phyloP scores from a whole-genome alignment of 2,329 filamentous ascomycete genomes.

The Trichothecium sympodiale region DNA sequence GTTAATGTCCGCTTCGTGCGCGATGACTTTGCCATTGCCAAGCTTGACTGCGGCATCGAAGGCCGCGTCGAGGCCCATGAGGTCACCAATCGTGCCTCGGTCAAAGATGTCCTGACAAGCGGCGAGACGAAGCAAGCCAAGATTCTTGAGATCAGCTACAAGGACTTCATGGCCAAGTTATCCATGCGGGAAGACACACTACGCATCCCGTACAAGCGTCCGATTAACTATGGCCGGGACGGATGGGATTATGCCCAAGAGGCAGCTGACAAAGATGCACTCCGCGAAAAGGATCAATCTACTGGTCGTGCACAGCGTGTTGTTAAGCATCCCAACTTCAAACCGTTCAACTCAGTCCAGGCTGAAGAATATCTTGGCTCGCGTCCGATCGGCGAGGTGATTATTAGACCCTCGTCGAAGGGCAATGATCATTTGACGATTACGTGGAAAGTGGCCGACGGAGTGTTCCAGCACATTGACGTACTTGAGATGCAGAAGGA shows the following conservation, averaged over 20 bases:
- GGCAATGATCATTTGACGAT: conserved; percentile 91
- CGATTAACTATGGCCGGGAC: conserved; percentile 59
- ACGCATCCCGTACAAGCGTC: conserved; percentile 58
- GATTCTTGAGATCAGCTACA: conserved; percentile 77
- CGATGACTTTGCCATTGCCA: conserved; percentile 86
- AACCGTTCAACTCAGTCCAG: conserved; percentile 81
- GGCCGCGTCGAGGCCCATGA: conserved; percentile 77
- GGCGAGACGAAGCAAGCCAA: conserved; percentile 85
- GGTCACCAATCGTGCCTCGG: conserved; percentile 60
- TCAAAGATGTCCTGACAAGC: conserved; percentile 62
- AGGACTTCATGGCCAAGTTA: conserved; percentile 72
- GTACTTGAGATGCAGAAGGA: conserved; percentile 95
- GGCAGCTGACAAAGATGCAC: conserved; percentile 66
- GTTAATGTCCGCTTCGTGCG: conserved; percentile 82
- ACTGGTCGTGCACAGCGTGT: conserved; percentile 84
- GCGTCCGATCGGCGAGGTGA: conserved; percentile 76
- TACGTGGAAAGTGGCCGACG: conserved; percentile 96
- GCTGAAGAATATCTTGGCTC: conserved; percentile 89
- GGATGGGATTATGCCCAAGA: conserved; percentile 87
- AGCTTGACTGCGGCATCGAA: conserved; percentile 88
- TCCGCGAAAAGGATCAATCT: conserved; percentile 76
- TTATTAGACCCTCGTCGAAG: conserved; percentile 91
- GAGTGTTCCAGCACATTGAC: conserved; percentile 95
- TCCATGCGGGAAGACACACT: conserved; percentile 75
- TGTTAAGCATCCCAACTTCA: conserved; percentile 96